Evolutionary conservation across 1,139 yeast genomes (phyloP).

Genomic region (Suhomyces ambrosiae): DNA sequence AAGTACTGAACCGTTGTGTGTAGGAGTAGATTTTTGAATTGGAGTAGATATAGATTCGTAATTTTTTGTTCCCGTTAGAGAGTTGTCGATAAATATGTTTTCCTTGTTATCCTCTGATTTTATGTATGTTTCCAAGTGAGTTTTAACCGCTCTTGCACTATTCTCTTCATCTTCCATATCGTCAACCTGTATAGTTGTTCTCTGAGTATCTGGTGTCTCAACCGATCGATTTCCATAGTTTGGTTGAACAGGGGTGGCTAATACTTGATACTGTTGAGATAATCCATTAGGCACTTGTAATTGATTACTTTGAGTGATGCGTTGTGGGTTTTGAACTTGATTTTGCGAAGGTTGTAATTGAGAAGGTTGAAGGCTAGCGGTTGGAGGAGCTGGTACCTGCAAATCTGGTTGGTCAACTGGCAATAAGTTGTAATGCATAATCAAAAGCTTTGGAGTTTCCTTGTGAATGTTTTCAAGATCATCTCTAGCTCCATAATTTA

Average conservation of each 20-base stretch:
- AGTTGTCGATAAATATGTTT: constrained; percentile 40
- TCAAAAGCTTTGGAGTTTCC: constrained; percentile 40
- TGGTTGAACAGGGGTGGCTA: constrained; percentile 46
- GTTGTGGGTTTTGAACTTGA: constrained; percentile 2
- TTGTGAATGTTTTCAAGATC: constrained; percentile 44
- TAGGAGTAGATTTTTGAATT: constrained; percentile 16
- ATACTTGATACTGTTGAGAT: constrained; percentile 16
- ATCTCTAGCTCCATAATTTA: constrained; percentile 51
- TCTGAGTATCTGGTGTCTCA: constrained; percentile 52
- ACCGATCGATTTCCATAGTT: constrained; percentile 19
- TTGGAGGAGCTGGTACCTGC: constrained; percentile 9
- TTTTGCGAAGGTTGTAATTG: constrained; percentile 13
- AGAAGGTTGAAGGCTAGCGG: not conserved
- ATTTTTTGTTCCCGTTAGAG: constrained; percentile 19
- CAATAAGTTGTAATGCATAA: constrained; percentile 30
- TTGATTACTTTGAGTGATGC: not conserved
- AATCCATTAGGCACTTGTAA: constrained; percentile 4
- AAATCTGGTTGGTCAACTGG: constrained; percentile 13
- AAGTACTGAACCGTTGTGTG: constrained; percentile 10
- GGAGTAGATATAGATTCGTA: constrained; percentile 38
- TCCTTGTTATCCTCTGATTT: constrained; percentile 45
- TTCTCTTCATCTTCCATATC: constrained; percentile 34
- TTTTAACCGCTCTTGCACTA: constrained; percentile 34
- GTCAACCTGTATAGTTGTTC: constrained; percentile 49
- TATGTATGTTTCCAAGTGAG: constrained; percentile 34